These are phyloP conservation scores for Dunaliella primolecta DNA, from an alignment of 139 green algal species.

Conservation along the genomic window DNA sequence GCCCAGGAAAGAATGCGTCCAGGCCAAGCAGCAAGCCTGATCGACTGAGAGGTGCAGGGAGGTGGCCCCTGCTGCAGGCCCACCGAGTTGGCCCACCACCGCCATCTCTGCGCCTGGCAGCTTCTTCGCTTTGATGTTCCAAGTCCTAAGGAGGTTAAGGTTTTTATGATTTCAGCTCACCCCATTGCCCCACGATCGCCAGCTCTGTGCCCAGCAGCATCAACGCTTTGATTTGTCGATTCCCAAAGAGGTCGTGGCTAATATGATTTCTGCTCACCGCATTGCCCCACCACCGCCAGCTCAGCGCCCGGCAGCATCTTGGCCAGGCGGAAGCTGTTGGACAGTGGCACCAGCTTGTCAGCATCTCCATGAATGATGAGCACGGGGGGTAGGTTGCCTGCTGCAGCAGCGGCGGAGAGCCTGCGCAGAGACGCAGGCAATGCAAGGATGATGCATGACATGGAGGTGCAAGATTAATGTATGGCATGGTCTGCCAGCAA, in stretches of 20 bases:
- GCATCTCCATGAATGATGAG: slow-evolving; percentile 74
- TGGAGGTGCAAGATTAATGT: not conserved
- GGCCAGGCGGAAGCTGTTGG: slow-evolving; percentile 69
- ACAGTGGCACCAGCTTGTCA: slow-evolving; percentile 76
- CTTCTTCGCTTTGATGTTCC: no score
- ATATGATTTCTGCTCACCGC: no score
- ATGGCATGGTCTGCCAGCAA: no score
- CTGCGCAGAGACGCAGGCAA: not conserved
- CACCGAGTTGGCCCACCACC: no score
- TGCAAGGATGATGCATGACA: not conserved
- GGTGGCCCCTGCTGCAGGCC: no score
- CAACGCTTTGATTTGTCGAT: no score
- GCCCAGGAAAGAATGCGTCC: no score
- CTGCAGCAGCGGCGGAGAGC: slow-evolving; percentile 1
- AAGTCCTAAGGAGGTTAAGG: no score
- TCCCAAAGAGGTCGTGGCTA: no score
- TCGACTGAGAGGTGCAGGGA: no score
- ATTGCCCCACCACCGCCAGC: slow-evolving; percentile 53
- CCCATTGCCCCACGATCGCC: slow-evolving; percentile 52
- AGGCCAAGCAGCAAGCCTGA: no score
- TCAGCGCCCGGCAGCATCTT: slow-evolving; percentile 53
- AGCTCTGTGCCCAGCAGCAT: slow-evolving; percentile 60
- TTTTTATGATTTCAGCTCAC: slow-evolving; percentile 26
- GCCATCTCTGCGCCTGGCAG: no score
- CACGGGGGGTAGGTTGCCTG: slow-evolving; percentile 32